Evolutionary conservation across 202 grass and related monocot species (phyloP), one percentile per base, ranked within the genome.

Genomic region (Schoenoplectus tabernaemontani): DNA sequence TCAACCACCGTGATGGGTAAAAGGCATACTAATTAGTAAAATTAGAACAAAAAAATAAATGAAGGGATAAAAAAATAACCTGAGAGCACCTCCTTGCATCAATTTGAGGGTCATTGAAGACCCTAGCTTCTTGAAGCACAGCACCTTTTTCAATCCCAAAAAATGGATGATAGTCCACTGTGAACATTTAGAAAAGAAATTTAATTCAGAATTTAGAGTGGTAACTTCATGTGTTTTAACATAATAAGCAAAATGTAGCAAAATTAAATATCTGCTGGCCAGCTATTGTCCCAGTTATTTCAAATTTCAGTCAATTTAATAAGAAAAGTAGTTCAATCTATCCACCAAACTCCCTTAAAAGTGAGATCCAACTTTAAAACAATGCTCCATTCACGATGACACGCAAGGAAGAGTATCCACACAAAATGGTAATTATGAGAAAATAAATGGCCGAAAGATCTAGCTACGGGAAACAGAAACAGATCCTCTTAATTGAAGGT

Each of bases 81-180:
- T 99, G 96, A 71, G 90, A 99, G 88, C 96, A 99, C 66, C 86
- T 86, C 36, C 96, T 89, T 16, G 92, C 83, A 87, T 99, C 96
- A 33, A 99, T 90, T 83, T 99, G 96, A 3, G 90, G 88, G 84
- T 99, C 96, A 64, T 99, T 89, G 86, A 99, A 99, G 77, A 91
- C 88, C 78, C 92, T 89, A 10, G 92, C 96, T 89, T 99, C 96
- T 89, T 99, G 96, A 50, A 96, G 88, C 26, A 99, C 92, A 11
- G 96, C 92, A 24, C 96, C 96, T 85, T 99, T 99, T 86, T 99
- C 96, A 76, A 99, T 95, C 60, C 96, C 96, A 59, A 92, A 90
- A 82, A 99, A 99, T 4, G 96, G 92, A 59, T 92, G 93, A 83
- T 95, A 99, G 65, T 91, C 93, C 83, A 89, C 96, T 92, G 86